phyloP scores from a whole-genome alignment of 805 yeast genomes.

The Scheffersomyces coipomensis region DNA sequence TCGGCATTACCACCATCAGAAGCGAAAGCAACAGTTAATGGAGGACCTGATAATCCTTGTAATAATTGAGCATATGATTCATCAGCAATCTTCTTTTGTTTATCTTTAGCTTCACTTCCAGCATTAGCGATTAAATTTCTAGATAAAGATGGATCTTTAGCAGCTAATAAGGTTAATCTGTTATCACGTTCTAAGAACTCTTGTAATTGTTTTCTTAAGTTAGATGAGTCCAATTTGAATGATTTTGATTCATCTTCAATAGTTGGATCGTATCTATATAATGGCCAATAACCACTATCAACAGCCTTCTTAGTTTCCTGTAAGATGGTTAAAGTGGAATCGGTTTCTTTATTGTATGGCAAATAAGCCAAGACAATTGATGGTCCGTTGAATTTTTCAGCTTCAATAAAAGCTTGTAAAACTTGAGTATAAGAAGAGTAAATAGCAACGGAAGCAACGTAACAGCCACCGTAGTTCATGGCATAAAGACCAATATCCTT shows the following conservation, averaged over 20 bases:
- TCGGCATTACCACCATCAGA: slow-evolving; percentile 93
- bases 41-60: slow-evolving; percentile 91
- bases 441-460: slow-evolving; percentile 92
- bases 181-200: slow-evolving; percentile 88
- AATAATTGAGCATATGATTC: slow-evolving; percentile 73
- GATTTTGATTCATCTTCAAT: slow-evolving; percentile 47
- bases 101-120: slow-evolving; percentile 51
- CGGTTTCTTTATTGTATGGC: slow-evolving; percentile 67
- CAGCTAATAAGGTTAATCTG: slow-evolving; percentile 72
- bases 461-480: slow-evolving; percentile 85
- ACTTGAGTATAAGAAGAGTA: slow-evolving; percentile 93
- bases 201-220: slow-evolving; percentile 70
- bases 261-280: slow-evolving; percentile 79
- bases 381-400: slow-evolving; percentile 87
- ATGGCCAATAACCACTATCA: slow-evolving; percentile 95
- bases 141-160: slow-evolving; percentile 70
- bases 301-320: slow-evolving; percentile 88
- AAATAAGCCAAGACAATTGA: slow-evolving; percentile 87
- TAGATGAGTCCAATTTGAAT: slow-evolving; percentile 86
- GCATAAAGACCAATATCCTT: slow-evolving; percentile 94
- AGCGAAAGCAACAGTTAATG: slow-evolving; percentile 80
- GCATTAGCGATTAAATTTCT: slow-evolving; percentile 69
- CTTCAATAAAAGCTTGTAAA: slow-evolving; percentile 83
- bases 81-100: slow-evolving; percentile 67
- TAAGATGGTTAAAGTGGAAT: slow-evolving; percentile 69